Evolutionary conservation across 2,329 filamentous ascomycete genomes (phyloP).

Genomic region (Hansfordia pulvinata): DNA sequence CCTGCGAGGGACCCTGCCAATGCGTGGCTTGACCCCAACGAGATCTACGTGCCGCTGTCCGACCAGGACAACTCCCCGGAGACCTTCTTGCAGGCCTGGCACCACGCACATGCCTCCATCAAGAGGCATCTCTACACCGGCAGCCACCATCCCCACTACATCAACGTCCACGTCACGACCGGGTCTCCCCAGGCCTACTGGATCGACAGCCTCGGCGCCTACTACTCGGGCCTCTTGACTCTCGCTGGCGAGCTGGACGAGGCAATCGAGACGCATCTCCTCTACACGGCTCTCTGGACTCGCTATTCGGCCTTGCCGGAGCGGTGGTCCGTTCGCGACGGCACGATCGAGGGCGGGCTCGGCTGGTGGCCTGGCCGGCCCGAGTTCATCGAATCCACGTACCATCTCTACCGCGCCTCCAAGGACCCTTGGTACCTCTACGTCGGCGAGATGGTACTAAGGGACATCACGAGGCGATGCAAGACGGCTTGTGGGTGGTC

Average conservation of each 20-base stretch:
- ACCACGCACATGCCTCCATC: slow-evolving; percentile 74
- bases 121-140: slow-evolving; percentile 82
- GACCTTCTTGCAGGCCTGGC: slow-evolving; percentile 71
- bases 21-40: slow-evolving; percentile 49
- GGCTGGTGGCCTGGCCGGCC: slow-evolving; percentile 93
- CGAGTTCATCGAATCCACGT: slow-evolving; percentile 94
- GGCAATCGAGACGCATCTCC: slow-evolving; percentile 75
- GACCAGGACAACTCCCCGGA: slow-evolving; percentile 58
- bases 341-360: slow-evolving; percentile 72
- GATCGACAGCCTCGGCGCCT: slow-evolving; percentile 93
- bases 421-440: slow-evolving; percentile 93
- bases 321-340: slow-evolving; percentile 78
- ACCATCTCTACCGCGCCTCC: slow-evolving; percentile 88
- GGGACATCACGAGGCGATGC: slow-evolving; percentile 78
- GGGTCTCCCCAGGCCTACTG: slow-evolving; percentile 82
- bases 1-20: slow-evolving; percentile 21
- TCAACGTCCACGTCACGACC: slow-evolving; percentile 78
- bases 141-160: slow-evolving; percentile 80
- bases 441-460: slow-evolving; percentile 87
- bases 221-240: slow-evolving; percentile 80
- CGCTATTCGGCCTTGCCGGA: slow-evolving; percentile 89
- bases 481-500: slow-evolving; percentile 91
- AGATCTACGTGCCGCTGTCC: slow-evolving; percentile 43
- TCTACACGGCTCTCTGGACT: slow-evolving; percentile 90
- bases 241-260: slow-evolving; percentile 84